phyloP scores from a whole-genome alignment of 345 rosid species.

The Corymbia maculata region DNA sequence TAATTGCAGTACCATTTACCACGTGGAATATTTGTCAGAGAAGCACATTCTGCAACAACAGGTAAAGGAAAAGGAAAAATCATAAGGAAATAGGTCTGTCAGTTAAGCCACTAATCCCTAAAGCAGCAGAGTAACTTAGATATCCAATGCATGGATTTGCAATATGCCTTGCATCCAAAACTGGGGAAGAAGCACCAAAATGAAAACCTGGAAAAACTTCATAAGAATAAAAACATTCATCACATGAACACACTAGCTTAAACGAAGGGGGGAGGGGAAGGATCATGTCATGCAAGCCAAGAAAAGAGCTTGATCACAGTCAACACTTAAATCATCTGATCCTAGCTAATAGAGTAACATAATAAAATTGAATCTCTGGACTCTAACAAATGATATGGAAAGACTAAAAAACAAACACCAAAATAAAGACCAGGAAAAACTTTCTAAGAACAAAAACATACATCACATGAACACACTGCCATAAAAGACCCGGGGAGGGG shows the following conservation, averaged over 20 bases:
- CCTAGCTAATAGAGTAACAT: neutral
- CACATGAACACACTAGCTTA: neutral
- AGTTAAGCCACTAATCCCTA: neutral
- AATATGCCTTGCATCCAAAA: neutral
- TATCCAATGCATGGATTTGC: neutral
- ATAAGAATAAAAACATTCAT: neutral
- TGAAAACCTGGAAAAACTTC: neutral
- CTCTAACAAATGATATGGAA: neutral
- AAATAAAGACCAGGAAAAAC: neutral
- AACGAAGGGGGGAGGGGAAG: neutral
- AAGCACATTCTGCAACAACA: conserved; percentile 58
- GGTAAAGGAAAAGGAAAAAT: conserved; percentile 8
- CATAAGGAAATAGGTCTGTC: neutral
- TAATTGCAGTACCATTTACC: conserved; percentile 91
- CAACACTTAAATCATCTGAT: neutral
- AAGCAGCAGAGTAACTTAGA: neutral
- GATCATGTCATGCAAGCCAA: neutral
- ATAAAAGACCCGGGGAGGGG: neutral
- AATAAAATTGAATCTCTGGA: neutral
- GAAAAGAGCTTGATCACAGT: neutral
- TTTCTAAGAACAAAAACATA: neutral
- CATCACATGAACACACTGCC: neutral
- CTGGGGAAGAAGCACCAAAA: neutral
- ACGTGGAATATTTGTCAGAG: conserved; percentile 55
- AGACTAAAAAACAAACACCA: neutral